Percentiles rank a stretch among this genome's conserved stretches.
These are phyloP conservation scores for Phytopythium boreale DNA, from an alignment of 352 stramenopile species.

Conservation along the genomic window DNA sequence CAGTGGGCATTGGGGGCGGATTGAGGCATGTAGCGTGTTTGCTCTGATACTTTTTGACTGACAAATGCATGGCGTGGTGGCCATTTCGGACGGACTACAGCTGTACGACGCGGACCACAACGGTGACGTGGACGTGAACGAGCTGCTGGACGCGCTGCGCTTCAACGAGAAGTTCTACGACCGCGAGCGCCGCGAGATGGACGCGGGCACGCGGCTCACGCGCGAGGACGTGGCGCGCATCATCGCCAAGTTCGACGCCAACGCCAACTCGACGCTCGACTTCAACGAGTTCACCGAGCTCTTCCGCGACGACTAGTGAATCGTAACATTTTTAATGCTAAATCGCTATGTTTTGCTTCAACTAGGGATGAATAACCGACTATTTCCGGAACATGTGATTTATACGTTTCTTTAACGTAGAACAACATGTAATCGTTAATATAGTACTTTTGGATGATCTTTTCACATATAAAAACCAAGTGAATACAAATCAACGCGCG, in stretches of 20 bases:
- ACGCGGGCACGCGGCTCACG: conserved; percentile 21
- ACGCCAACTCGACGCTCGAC: conserved; percentile 73
- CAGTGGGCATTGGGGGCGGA: neutral
- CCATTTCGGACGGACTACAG: no score
- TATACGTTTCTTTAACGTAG: no score
- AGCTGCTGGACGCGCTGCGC: conserved; percentile 58
- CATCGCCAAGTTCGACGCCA: conserved; percentile 70
- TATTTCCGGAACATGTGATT: no score
- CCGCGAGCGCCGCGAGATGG: conserved; percentile 18
- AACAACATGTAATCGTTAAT: no score
- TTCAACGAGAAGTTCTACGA: conserved; percentile 81
- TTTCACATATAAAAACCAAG: no score
- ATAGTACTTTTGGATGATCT: no score
- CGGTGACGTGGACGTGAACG: conserved; percentile 63
- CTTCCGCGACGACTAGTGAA: conserved; percentile 67
- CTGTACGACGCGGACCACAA: conserved; percentile 71
- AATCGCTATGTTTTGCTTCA: no score
- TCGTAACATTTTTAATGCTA: neutral
- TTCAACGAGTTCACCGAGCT: conserved; percentile 79
- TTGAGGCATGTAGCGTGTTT: neutral
- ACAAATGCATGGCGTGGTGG: neutral
- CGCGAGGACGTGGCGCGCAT: conserved; percentile 65
- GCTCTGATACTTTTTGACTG: neutral
- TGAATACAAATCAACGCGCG: no score
- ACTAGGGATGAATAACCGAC: no score